Evolutionary conservation across 2,329 filamentous ascomycete species (phyloP), one percentile per base, ranked within the genome.

Genomic region (Malbranchea zuffiana): DNA sequence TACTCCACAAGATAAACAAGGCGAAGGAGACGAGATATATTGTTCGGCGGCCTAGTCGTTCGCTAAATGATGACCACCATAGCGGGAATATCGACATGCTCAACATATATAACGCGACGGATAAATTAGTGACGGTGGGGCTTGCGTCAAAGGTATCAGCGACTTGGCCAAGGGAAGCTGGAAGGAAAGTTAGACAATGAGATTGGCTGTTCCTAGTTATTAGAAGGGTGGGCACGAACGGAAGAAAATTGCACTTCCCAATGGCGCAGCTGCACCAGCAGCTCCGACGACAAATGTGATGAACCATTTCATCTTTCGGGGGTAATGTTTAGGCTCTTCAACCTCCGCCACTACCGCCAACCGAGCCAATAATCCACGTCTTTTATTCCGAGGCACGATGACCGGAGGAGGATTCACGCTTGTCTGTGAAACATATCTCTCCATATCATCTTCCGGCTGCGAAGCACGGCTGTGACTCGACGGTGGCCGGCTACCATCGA

Each of bases 61-160:
- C 84, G 6, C 80, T 84, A 51, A 90, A 86, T 1, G 78, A 79
- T 1, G 80, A 84, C 82, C 82, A 90, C 83, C 83, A 90, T 1
- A 92, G 67, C 0, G 84, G 84, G 47, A 86, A 88, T 29, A 90
- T 83, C 38, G 77, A 74, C 82, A 90, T 84, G 48, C 73, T 66
- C 3, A 90, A 66, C 82, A 90, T 85, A 55, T 87, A 90, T 40
- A 88, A 59, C 0, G 83, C 80, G 1, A 90, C 73, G 0, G 79
- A 79, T 40, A 90, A 53, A 55, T 90, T 92, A 38, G 78, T 75
- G 11, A 83, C 62, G 1, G 81, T 80, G 10, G 73, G 59, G 0
- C 72, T 71, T 8, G 76, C 69, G 45, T 78, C 46, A 28, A 90
- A 66, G 15, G 81, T 75, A 3, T 52, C 50, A 0, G 77, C 63